Conservation (phyloP, 2,329 filamentous ascomycete species). For the Calonectria pteridis region DNA sequence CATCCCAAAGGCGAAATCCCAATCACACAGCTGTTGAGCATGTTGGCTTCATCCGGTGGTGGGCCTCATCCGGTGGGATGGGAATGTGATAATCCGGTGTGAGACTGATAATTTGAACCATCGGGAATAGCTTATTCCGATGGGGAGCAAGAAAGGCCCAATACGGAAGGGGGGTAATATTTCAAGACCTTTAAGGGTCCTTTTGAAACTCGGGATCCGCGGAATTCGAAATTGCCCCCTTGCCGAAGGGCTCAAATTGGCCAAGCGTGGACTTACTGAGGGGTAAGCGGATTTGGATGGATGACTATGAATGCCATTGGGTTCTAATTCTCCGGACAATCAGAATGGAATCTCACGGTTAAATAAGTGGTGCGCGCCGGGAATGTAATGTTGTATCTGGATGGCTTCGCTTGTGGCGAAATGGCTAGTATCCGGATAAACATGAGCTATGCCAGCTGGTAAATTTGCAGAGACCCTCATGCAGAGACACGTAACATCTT, state of each 20-base stretch:
- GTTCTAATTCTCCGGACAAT: not conserved
- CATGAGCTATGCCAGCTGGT: not conserved
- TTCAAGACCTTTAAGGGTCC: not conserved
- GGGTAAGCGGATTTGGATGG: not conserved
- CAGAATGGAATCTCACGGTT: not conserved
- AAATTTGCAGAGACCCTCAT: not conserved
- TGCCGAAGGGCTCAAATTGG: not conserved
- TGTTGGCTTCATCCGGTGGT: not conserved
- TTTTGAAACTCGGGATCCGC: not conserved
- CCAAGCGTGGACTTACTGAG: not conserved
- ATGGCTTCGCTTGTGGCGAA: not conserved
- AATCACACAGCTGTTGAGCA: not conserved
- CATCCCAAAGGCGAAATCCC: not conserved
- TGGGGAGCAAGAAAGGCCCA: not conserved
- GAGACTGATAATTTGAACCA: not conserved
- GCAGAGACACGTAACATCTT: too few relatives aligned
- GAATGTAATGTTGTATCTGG: not conserved
- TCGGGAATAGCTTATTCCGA: not conserved
- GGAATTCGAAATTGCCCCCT: not conserved
- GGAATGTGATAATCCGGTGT: not conserved
- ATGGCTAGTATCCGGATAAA: not conserved
- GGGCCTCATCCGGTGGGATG: not conserved
- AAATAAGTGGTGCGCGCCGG: not conserved
- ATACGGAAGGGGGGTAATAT: not conserved
- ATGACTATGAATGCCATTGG: not conserved